Base-by-base conservation (phyloP, 257 asterid species). In the Solanum raphanifolium region DNA sequence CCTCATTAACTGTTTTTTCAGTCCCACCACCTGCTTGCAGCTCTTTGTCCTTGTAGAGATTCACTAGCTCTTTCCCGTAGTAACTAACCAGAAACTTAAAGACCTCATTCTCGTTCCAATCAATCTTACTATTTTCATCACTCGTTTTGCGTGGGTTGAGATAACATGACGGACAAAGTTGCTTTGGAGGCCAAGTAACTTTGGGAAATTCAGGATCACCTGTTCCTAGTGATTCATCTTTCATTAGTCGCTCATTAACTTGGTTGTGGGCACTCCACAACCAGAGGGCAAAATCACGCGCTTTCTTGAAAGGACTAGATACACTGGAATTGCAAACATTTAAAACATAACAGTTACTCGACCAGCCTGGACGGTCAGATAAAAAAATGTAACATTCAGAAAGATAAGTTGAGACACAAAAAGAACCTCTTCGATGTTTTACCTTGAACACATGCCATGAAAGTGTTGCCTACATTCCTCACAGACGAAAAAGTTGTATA, bases 391-490 rank as follows among this genome's bases (percentile, higher is more conserved):
- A 82, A 82, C 15, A 6, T 48, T 82, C 71, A 29, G 86, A 31
- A 48, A 81, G 68, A 27, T 43, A 58, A 20, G 66, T 58, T 58
- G 84, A 43, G 68, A 46, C 16, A 52, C 43, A 31, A 18, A 82
- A 48, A 48, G 69, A 82, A 60, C 43, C 69, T 76, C 15, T 21
- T 32, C 15, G 60, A 73, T 31, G 46, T 84, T 60, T 89, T 92
- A 95, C 99, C 98, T 94, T 62, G 98, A 94, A 83, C 99, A 97
- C 99, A 94, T 97, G 86, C 81, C 90, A 88, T 92, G 87, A 87
- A 97, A 96, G 91, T 97, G 99, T 86, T 92, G 97, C 86, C 99
- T 92, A 71, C 99, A 97, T 90, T 97, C 99, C 89, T 97, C 95
- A 88, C 99, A 97, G 58, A 95, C 39, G 85, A 97, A 97, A 93